Evolutionary conservation across 2,329 filamentous ascomycete genomes (phyloP), one percentile per base, ranked within the genome.

Genomic region (Lachnellula willkommii): DNA sequence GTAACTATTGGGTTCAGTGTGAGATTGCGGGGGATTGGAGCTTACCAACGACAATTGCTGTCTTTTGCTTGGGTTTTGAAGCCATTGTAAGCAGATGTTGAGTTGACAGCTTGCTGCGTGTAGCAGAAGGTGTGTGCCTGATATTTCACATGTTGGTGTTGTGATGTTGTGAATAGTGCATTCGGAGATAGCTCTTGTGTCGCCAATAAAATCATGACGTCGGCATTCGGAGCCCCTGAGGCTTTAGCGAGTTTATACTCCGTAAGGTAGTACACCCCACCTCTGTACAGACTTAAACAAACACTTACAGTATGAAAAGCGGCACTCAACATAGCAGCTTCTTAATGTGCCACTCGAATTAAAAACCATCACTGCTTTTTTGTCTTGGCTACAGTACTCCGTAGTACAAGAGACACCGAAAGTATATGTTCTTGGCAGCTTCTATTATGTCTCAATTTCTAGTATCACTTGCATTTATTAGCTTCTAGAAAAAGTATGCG

Each of bases 31-130:
- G 15, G 20, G 35, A 36, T 39, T 17, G 45, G 43, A 55, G 61
- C 72, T 69, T 68, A 79, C 79, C 80, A 55, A 83, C 73, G 28
- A 83, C 72, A 42, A 83, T 75, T 26, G 76, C 80, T 45, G 72
- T 80, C 66, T 75, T 78, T 52, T 69, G 67, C 40, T 58, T 56
- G 28, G 46, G 20, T 55, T 69, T 69, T n/a, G 60, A 53, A 6
- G 59, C 59, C 68, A 69, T 68, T 58, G 55, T 35, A 28, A 60
- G 15, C 15, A 47, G 36, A 14, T 32, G 14, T 12, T 39, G 7
- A 11, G 36, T 49, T 17, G 53, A 26, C 14, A 55, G 32, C 59
- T 49, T 42, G 15, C 39, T 42, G 39, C 39, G 15, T 20, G 26
- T n/a, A 14, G 47, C 15, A 49, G 47, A 17, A 35, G 32, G 50